Percentiles rank a stretch among this genome's conserved stretches.
Conservation (phyloP, 179 eudicot genomes). For the Camellia oleifera region DNA sequence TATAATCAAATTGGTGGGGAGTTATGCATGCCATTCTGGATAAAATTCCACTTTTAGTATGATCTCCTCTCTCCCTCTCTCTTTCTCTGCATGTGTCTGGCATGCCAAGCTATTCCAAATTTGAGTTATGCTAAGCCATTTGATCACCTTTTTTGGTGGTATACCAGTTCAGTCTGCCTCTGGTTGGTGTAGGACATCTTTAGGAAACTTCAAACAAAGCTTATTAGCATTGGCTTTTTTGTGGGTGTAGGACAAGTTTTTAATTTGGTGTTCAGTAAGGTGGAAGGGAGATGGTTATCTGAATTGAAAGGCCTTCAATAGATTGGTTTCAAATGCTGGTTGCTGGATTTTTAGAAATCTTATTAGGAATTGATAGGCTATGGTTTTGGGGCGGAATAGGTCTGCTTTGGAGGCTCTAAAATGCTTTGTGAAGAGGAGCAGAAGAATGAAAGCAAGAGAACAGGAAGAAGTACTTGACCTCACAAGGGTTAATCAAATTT, state of each 20-base stretch:
- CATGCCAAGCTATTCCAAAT: background rate
- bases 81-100: background rate
- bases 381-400: background rate
- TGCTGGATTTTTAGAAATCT: background rate
- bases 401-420: background rate
- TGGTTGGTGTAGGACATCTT: background rate
- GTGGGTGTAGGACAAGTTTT: background rate
- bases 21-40: conserved; percentile 2
- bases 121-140: background rate
- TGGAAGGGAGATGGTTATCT: background rate
- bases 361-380: background rate
- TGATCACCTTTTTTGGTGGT: background rate
- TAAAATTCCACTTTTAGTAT: background rate
- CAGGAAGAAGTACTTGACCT: background rate
- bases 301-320: background rate
- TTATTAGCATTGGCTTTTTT: background rate
- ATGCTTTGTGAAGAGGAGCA: background rate
- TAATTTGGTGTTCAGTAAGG: background rate
- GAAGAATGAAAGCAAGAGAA: background rate
- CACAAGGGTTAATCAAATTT: background rate
- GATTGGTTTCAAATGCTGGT: background rate
- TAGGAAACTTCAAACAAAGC: background rate
- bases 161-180: background rate
- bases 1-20: conserved; percentile 1
- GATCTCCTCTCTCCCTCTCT: background rate